A percentile compares a stretch with the other conserved stretches of the same genome.
Evolutionary conservation across 139 green algal genomes (phyloP).

Genomic region (Desmodesmus armatus): DNA sequence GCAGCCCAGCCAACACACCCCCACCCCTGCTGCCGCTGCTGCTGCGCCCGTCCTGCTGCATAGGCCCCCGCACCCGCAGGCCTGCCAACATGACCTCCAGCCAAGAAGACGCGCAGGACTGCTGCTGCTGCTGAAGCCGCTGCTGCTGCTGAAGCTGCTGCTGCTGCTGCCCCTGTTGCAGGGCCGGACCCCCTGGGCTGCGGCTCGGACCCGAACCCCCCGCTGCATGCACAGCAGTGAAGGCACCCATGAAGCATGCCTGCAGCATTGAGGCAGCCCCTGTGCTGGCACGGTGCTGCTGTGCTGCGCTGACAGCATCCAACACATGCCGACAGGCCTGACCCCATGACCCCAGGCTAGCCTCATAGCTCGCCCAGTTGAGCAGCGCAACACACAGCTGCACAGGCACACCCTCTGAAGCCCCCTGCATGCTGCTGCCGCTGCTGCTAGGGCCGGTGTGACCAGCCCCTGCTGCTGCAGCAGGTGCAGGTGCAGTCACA

Average conservation of each 20-base stretch:
- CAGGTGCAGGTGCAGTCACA: not conserved
- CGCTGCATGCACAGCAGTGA: not conserved
- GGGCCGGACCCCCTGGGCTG: not conserved
- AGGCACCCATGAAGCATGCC: not conserved
- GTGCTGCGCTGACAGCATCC: not conserved
- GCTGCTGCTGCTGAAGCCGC: not conserved
- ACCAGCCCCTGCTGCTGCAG: not conserved
- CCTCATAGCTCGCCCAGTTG: slow-evolving; percentile 32
- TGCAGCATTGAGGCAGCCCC: not conserved
- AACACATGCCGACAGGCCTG: not conserved
- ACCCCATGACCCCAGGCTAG: not conserved
- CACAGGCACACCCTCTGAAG: not conserved
- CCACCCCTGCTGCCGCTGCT: not conserved
- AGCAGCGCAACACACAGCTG: slow-evolving; percentile 16
- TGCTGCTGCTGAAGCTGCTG: slow-evolving; percentile 1
- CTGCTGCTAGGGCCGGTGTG: not conserved
- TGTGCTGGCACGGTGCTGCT: slow-evolving; percentile 6
- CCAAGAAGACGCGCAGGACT: not conserved
- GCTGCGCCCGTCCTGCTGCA: not conserved
- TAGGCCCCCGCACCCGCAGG: not conserved
- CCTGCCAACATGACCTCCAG: not conserved
- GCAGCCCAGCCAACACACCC: not conserved
- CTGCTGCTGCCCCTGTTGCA: not conserved
- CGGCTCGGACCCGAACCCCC: not conserved
- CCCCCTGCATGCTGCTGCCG: not conserved